These are phyloP conservation scores for Dispira simplex DNA, from an alignment of 192 early-diverging fungal species.

Conservation along the genomic window DNA sequence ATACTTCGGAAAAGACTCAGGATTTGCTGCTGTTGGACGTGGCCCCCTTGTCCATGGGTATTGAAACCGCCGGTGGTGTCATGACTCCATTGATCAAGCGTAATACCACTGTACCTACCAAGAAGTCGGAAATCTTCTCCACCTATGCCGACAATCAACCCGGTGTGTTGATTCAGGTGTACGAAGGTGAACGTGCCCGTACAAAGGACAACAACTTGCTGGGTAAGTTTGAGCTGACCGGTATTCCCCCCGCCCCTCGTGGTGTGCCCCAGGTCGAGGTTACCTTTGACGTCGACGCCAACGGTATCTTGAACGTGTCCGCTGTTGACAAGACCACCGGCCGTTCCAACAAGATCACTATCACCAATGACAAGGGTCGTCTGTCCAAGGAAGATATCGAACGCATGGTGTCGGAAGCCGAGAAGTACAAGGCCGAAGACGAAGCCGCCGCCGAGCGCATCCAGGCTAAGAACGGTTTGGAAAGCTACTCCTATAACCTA, in stretches of 20 bases:
- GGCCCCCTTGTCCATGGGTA: conserved; percentile 92
- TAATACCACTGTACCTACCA: conserved; percentile 94
- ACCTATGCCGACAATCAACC: conserved; percentile 98
- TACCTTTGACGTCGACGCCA: conserved; percentile 92
- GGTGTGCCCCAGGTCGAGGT: conserved; percentile 97
- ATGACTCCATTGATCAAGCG: conserved; percentile 97
- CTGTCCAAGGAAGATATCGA: conserved; percentile 98
- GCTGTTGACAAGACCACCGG: conserved; percentile 92
- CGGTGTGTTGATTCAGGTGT: conserved; percentile 94
- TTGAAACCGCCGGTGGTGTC: conserved; percentile 97
- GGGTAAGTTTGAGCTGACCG: conserved; percentile 95
- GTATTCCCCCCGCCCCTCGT: conserved; percentile 92
- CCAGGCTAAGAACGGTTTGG: conserved; percentile 84
- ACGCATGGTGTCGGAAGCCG: conserved; percentile 88
- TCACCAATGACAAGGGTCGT: conserved; percentile 98
- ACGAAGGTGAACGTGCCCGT: conserved; percentile 92
- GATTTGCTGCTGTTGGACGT: conserved; percentile 91
- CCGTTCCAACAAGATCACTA: conserved; percentile 92
- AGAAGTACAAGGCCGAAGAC: conserved; percentile 96
- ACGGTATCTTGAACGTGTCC: conserved; percentile 93
- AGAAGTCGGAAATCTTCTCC: conserved; percentile 98
- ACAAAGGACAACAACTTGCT: conserved; percentile 98
- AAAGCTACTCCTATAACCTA: conserved; percentile 96
- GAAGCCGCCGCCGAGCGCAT: conserved; percentile 84
- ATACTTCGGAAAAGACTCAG: conserved; percentile 91